Evolutionary conservation across 1,284 basidiomycete genomes (phyloP).

Genomic region (Heterobasidion occidentale): DNA sequence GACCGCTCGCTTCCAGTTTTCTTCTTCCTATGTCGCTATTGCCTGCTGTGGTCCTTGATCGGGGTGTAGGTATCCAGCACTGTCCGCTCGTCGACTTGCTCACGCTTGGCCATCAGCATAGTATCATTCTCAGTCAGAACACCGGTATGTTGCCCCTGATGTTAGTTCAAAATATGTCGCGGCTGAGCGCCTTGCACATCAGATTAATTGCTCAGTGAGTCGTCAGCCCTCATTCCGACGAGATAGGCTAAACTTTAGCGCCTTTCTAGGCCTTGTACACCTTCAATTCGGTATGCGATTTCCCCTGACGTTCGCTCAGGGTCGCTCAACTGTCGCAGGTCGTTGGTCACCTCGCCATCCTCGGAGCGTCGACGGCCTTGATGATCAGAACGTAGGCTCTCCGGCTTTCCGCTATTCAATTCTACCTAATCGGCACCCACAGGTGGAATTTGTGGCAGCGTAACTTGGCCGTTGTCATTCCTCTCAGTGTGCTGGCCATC

Average conservation of each 20-base stretch:
- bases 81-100: background rate
- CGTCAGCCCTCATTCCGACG: background rate
- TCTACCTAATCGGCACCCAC: background rate
- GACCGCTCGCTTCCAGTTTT: conserved; percentile 33
- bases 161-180: background rate
- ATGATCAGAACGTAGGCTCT: conserved; percentile 58
- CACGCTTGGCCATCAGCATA: background rate
- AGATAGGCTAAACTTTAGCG: background rate
- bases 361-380: conserved; percentile 56
- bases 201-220: conserved; percentile 59
- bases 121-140: background rate
- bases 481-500: conserved; percentile 45
- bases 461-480: conserved; percentile 35
- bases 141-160: background rate
- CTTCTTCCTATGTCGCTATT: conserved; percentile 52
- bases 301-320: background rate
- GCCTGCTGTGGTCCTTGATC: background rate
- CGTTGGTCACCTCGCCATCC: conserved; percentile 57
- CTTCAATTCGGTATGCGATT: conserved; percentile 50
- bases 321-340: conserved; percentile 26
- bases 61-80: background rate
- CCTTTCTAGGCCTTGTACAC: conserved; percentile 46
- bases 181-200: background rate
- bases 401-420: background rate
- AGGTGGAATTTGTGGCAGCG: conserved; percentile 69